Evolutionary conservation across 352 stramenopile species (phyloP).

Genomic region (Halophytophthora polymorphica): DNA sequence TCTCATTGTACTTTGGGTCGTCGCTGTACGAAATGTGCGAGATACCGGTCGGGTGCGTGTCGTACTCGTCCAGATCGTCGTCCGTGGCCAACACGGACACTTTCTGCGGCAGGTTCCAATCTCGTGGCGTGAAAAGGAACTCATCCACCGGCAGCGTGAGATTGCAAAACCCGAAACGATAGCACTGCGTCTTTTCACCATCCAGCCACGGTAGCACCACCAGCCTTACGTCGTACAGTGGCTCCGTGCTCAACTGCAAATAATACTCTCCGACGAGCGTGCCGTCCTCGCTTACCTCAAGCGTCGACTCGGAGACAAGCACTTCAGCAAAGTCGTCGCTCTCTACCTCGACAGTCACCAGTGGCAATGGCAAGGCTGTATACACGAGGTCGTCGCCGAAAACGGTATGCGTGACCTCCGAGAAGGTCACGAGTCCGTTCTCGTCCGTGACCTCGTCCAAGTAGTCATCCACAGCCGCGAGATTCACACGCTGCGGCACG

Average conservation of each 20-base stretch:
- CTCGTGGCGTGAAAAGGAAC: slow-evolving; percentile 54
- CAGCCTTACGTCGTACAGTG: slow-evolving; percentile 55
- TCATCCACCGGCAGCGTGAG: slow-evolving; percentile 48
- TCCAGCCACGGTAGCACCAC: slow-evolving; percentile 66
- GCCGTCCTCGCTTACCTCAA: slow-evolving; percentile 64
- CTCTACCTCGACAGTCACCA: slow-evolving; percentile 46
- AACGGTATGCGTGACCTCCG: slow-evolving; percentile 55
- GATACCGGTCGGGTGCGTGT: slow-evolving; percentile 60
- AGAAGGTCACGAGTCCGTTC: slow-evolving; percentile 50
- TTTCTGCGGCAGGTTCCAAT: slow-evolving; percentile 63
- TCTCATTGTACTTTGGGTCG: slow-evolving; percentile 66
- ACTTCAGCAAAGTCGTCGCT: slow-evolving; percentile 60
- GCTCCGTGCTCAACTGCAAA: slow-evolving; percentile 58
- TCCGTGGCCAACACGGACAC: slow-evolving; percentile 58
- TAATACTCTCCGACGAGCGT: slow-evolving; percentile 35
- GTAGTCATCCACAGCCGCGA: slow-evolving; percentile 54
- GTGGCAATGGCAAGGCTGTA: slow-evolving; percentile 27
- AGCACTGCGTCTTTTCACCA: slow-evolving; percentile 54
- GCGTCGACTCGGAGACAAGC: slow-evolving; percentile 48
- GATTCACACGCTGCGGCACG: slow-evolving; percentile 41
- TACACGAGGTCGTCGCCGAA: slow-evolving; percentile 75
- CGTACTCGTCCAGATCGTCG: slow-evolving; percentile 65
- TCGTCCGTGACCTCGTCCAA: slow-evolving; percentile 47
- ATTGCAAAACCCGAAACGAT: slow-evolving; percentile 73
- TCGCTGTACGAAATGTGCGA: slow-evolving; percentile 65